Base-by-base conservation (phyloP, 129 eudicot genomes). In the Cynara cardunculus region DNA sequence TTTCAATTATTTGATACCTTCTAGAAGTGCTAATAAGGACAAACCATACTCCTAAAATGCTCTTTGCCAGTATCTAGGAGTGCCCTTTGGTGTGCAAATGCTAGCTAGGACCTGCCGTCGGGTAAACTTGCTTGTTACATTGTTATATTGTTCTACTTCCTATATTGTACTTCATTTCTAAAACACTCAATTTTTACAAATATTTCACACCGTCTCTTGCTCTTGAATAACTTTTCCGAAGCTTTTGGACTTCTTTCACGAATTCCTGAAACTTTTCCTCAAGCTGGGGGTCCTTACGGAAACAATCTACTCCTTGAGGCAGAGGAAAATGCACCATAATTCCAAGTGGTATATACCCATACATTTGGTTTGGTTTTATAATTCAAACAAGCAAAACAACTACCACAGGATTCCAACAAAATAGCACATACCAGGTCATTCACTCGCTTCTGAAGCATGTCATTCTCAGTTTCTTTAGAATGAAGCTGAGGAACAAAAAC, bases 381-480 rank as follows among this genome's bases (percentile, higher is more conserved):
- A 56, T 4, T 56, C 65, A 56, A n/a, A 18, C 65, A 56, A 56
- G 24, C 65, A 56, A 56, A 56, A 56, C 65, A n/a, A 56, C 5
- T 18, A 56, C 65, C n/a, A 24, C 65, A 56, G 65, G 62, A 53
- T 53, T 53, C 65, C 65, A n/a, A 56, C 24, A 56, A 56, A 8
- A n/a, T 56, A 18, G 9, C 65, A 56, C 59, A 31, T 84, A 91
- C 97, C 89, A 91, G 88, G 76, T 87, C 92, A 84, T 78, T 82
- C 8, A 89, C 85, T 30, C 89, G 89, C 77, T 72, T 82, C 80
- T 86, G 90, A 46, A 85, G 73, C 84, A 73, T 72, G 75, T 86
- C 89, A 71, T 66, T 87, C 56, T 91, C 97, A 28, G 28, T 81
- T 78, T 84, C 94, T 76, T 75, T 87, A 26, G 79, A 71, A 65